A percentile compares a stretch with the other conserved stretches of the same genome.
Conservation (phyloP, 1,284 basidiomycete genomes). For the Sanghuangporus baumii region DNA sequence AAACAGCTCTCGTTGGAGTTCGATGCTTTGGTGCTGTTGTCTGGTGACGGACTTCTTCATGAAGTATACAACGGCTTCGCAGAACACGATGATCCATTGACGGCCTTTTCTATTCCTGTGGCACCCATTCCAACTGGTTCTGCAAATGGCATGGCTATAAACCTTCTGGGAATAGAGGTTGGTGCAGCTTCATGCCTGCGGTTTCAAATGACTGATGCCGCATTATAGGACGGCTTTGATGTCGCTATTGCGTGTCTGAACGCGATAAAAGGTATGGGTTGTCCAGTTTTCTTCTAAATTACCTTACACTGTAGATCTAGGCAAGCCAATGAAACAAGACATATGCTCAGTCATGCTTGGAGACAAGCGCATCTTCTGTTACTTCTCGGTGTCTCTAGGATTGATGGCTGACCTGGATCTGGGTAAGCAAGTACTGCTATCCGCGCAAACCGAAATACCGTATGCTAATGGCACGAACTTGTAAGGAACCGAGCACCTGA, state of each 20-base stretch:
- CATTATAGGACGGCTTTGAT: constrained; percentile 63
- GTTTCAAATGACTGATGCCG: neutral
- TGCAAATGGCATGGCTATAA: constrained; percentile 77
- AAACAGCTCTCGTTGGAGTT: constrained; percentile 55
- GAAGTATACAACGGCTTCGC: constrained; percentile 94
- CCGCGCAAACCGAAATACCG: neutral
- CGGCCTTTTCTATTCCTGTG: constrained; percentile 74
- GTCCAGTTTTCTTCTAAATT: constrained; percentile 4
- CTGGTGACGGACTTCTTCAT: constrained; percentile 87
- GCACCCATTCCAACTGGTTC: constrained; percentile 87
- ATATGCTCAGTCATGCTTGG: constrained; percentile 76
- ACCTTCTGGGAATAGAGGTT: constrained; percentile 65
- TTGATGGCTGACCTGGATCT: constrained; percentile 90
- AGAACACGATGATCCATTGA: constrained; percentile 57
- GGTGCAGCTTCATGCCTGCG: constrained; percentile 13
- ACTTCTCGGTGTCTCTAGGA: constrained; percentile 85
- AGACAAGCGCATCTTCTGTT: constrained; percentile 69
- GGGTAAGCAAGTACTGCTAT: constrained; percentile 26
- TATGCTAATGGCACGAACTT: neutral
- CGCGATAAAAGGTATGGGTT: constrained; percentile 70
- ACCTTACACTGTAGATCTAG: constrained; percentile 28
- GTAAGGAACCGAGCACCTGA: constrained; percentile 74
- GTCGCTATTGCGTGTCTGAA: constrained; percentile 75
- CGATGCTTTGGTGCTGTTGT: constrained; percentile 79
- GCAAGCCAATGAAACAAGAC: constrained; percentile 72